Evolutionary conservation across 2,329 filamentous ascomycete genomes (phyloP), one percentile per base, ranked within the genome.

Genomic region (Nothophaeocryptopus gaeumannii): DNA sequence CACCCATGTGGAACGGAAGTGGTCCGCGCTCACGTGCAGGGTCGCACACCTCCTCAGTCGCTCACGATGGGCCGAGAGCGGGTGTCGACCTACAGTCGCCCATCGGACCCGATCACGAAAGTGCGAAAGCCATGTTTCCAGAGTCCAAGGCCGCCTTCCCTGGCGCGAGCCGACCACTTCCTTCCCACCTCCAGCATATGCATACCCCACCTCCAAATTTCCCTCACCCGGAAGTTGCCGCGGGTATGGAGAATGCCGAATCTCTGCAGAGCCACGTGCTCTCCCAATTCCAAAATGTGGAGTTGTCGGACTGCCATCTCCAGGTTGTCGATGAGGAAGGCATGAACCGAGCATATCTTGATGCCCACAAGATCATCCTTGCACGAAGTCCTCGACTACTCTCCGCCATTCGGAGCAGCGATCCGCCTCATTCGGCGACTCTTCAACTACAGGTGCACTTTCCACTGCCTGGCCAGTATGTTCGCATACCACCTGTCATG

Each of bases 271-370:
- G 60, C 38, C 62, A 68, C 44, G 45, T 68, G 8, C 45, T 53
- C 2, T 50, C 50, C 35, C 61, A 64, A 5, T 66, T 65, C 36
- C 58, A 54, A 10, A 63, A 60, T 36, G 51, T 59, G 8, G 53
- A 58, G 2, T 53, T 66, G 12, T 55, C 66, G 9, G 67, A 70
- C 44, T 67, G 64, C 39, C 54, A 57, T 30, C 39, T 69, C n/a
- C 53, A 63, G 11, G 61, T 70, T 26, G 39, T 44, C 8, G 63
- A 67, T 26, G 51, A 56, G 8, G 38, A 47, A 15, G 49, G 49
- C 9, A 51, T 49, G 26, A 51, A 45, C n/a, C 39, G 44, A 9
- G 50, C 53, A 15, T 52, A 55, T 31, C 31, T 69, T 13, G 61
- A 65, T 30, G 58, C 53, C 8, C 66, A 68, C 53, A 61, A 55